phyloP scores from a whole-genome alignment of 139 green algal species.

The Haematococcus sp. region DNA sequence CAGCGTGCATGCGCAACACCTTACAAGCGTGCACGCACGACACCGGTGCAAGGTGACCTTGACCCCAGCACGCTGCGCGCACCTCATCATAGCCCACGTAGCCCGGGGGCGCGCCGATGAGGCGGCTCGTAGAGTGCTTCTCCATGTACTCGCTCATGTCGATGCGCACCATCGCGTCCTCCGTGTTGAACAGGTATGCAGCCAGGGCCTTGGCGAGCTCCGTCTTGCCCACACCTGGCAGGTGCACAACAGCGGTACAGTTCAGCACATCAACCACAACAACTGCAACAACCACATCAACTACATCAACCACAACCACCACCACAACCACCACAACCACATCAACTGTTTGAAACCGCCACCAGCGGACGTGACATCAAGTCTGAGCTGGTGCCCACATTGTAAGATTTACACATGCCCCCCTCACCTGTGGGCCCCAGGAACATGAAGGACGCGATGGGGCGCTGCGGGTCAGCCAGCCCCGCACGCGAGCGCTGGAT shows the following conservation, averaged over 20 bases:
- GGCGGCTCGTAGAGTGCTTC: conserved; percentile 80
- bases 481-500: conserved; percentile 93
- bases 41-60: too few species aligned
- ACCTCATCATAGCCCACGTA: conserved; percentile 93
- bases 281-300: too few species aligned
- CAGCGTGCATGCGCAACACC: too few species aligned
- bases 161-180: conserved; percentile 84
- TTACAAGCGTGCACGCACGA: too few species aligned
- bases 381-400: too few species aligned
- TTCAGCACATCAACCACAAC: too few species aligned
- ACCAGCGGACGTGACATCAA: too few species aligned
- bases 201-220: conserved; percentile 95
- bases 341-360: too few species aligned
- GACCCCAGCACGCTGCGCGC: conserved; percentile 30
- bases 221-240: conserved; percentile 92
- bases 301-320: not conserved
- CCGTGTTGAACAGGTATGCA: conserved; percentile 84
- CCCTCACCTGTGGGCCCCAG: conserved; percentile 83
- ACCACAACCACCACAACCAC: not conserved
- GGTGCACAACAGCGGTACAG: too few species aligned
- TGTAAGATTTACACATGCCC: not conserved
- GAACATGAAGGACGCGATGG: conserved; percentile 98
- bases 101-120: conserved; percentile 86
- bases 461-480: conserved; percentile 66
- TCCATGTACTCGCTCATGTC: conserved; percentile 98